These are phyloP conservation scores for Flaveria robusta DNA, from an alignment of 129 eudicot species.

Conservation along the genomic window DNA sequence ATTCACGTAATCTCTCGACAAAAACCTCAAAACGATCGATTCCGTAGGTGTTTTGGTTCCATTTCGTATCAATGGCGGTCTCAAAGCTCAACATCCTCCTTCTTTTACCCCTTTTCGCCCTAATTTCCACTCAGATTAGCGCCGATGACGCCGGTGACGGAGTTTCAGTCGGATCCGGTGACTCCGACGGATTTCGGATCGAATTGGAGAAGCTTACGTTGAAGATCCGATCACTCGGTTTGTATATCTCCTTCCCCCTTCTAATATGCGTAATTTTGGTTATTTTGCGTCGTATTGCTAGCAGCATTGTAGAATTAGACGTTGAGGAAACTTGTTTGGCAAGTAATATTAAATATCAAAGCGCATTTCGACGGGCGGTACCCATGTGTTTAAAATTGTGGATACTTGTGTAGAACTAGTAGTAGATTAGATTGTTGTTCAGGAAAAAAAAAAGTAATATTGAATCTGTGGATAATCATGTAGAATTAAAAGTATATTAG, in stretches of 20 bases:
- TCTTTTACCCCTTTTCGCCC: conserved; percentile 40
- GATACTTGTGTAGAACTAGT: background rate
- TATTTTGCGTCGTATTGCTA: background rate
- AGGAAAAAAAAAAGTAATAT: too few relatives aligned
- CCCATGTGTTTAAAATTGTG: too few relatives aligned
- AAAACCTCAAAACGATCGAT: conserved; percentile 14
- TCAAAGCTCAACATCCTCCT: conserved; percentile 40
- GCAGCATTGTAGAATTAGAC: background rate
- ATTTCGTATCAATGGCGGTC: conserved; percentile 45
- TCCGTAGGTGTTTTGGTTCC: background rate
- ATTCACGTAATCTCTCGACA: conserved; percentile 13
- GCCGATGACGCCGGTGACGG: conserved; percentile 45
- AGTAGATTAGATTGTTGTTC: too few relatives aligned
- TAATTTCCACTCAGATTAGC: conserved; percentile 34
- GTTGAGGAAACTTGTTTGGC: conserved; percentile 1
- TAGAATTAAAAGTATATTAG: too few relatives aligned
- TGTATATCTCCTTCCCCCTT: conserved; percentile 11
- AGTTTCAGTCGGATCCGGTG: conserved; percentile 45
- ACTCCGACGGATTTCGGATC: conserved; percentile 37
- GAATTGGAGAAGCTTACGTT: conserved; percentile 58
- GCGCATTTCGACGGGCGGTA: too few relatives aligned
- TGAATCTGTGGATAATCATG: too few relatives aligned
- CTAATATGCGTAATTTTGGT: background rate
- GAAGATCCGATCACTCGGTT: conserved; percentile 73
- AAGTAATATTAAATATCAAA: background rate